These are phyloP conservation scores for Forsythia suspensa DNA, from an alignment of 257 asterid species.

Conservation along the genomic window DNA sequence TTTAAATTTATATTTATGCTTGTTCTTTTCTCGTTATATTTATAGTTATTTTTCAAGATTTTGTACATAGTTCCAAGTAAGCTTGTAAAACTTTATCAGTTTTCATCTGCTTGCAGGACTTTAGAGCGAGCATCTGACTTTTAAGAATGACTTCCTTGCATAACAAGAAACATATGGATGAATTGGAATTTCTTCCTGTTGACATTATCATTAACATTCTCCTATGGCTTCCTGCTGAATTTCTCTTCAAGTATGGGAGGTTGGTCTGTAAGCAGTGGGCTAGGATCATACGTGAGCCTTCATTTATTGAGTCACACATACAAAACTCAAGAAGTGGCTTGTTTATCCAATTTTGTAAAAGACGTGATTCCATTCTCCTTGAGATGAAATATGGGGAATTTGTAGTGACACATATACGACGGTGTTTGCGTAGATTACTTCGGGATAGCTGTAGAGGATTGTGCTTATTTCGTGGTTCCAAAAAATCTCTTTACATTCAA, in stretches of 20 bases:
- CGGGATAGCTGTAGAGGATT: slow-evolving; percentile 12
- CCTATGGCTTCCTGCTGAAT: slow-evolving; percentile 9
- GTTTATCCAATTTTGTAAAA: not conserved
- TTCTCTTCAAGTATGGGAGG: not conserved
- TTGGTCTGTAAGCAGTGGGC: slow-evolving; percentile 5
- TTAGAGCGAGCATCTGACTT: not conserved
- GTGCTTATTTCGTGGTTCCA: not conserved
- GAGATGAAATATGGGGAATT: not conserved
- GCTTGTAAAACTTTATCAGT: not conserved
- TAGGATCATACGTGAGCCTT: not conserved
- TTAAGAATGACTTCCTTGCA: not conserved
- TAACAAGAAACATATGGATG: not conserved
- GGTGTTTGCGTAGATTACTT: not conserved
- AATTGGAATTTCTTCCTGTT: not conserved
- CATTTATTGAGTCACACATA: not conserved
- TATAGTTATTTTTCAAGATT: not conserved
- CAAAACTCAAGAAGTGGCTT: not conserved
- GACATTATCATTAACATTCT: slow-evolving; percentile 11
- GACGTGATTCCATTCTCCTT: not conserved
- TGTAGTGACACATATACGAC: not conserved
- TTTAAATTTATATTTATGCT: too few species aligned
- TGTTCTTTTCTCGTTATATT: not conserved
- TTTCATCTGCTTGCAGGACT: not conserved
- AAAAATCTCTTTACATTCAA: not conserved
- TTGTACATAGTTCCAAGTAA: not conserved